A percentile compares a stretch with the other conserved stretches of the same genome.
Evolutionary conservation across 2,329 filamentous ascomycete species (phyloP).

Genomic region (Trichoderma simmonsii): DNA sequence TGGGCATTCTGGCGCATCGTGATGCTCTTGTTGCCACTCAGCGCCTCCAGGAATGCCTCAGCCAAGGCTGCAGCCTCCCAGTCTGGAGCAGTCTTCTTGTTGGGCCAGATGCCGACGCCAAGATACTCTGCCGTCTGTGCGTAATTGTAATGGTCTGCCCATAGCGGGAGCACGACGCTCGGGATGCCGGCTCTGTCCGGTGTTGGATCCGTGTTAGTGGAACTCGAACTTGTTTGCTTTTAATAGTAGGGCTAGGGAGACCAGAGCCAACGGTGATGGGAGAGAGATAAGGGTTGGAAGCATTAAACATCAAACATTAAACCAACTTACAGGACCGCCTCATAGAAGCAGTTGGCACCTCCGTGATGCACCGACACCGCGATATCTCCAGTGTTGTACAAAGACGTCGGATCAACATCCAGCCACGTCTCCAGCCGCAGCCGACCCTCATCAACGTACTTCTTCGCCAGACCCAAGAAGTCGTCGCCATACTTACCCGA

Average conservation of each 20-base stretch:
- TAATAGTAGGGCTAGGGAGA: not conserved
- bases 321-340: constrained; percentile 23
- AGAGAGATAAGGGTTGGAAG: not conserved
- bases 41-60: constrained; percentile 26
- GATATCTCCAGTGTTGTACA: constrained; percentile 37
- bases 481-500: constrained; percentile 17
- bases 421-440: constrained; percentile 31
- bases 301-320: not conserved
- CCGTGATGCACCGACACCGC: constrained; percentile 39
- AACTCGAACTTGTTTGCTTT: not conserved
- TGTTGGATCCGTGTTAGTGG: not conserved
- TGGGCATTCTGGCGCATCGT: constrained; percentile 23
- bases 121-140: constrained; percentile 42
- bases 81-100: constrained; percentile 32
- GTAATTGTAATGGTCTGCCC: constrained; percentile 47
- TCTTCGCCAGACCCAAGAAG: constrained; percentile 16
- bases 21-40: constrained; percentile 19
- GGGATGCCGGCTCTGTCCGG: constrained; percentile 39
- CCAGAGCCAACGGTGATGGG: not conserved
- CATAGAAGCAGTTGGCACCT: constrained; percentile 41
- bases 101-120: constrained; percentile 41
- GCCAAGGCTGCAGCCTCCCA: constrained; percentile 28
- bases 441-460: constrained; percentile 23
- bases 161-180: constrained; percentile 45
- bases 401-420: constrained; percentile 30